These are phyloP conservation scores for Trichophyton verrucosum DNA, from an alignment of 2,329 filamentous ascomycete genomes.

Conservation along the genomic window DNA sequence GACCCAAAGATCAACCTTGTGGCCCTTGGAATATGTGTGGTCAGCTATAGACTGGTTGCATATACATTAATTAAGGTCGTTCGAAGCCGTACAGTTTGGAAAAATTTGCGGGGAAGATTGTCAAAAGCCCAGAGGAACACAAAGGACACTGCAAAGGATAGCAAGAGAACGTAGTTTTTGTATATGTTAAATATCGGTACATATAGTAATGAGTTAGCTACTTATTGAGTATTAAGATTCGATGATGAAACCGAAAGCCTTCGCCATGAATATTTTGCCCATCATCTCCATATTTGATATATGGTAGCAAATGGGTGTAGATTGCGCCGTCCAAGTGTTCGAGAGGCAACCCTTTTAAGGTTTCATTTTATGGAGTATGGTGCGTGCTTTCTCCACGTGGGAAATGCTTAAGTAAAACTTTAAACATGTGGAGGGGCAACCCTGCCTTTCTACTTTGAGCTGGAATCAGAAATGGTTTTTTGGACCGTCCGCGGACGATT, in stretches of 20 bases:
- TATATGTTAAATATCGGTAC: neutral
- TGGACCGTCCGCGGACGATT: neutral
- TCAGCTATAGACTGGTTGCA: slow-evolving; percentile 51
- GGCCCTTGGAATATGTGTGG: slow-evolving; percentile 49
- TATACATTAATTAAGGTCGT: slow-evolving; percentile 24
- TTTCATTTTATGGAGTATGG: neutral
- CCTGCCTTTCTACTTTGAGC: neutral
- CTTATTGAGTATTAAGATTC: too few species aligned
- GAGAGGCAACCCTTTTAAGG: neutral
- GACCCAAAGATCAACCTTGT: slow-evolving; percentile 50
- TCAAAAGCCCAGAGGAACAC: neutral
- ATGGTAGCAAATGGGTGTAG: neutral
- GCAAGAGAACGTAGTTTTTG: neutral
- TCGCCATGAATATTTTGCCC: too few species aligned
- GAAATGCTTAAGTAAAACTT: neutral
- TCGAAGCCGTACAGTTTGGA: slow-evolving; percentile 10
- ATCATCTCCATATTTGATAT: too few species aligned
- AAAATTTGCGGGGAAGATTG: slow-evolving; percentile 1
- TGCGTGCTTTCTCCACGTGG: neutral
- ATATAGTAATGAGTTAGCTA: too few species aligned
- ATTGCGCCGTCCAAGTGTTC: neutral
- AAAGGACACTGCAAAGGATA: neutral
- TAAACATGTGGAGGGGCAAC: neutral
- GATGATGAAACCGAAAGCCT: too few species aligned
- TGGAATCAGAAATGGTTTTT: neutral